Conservation (phyloP, 2,329 filamentous ascomycete genomes). For the Cryphonectria radicalis region DNA sequence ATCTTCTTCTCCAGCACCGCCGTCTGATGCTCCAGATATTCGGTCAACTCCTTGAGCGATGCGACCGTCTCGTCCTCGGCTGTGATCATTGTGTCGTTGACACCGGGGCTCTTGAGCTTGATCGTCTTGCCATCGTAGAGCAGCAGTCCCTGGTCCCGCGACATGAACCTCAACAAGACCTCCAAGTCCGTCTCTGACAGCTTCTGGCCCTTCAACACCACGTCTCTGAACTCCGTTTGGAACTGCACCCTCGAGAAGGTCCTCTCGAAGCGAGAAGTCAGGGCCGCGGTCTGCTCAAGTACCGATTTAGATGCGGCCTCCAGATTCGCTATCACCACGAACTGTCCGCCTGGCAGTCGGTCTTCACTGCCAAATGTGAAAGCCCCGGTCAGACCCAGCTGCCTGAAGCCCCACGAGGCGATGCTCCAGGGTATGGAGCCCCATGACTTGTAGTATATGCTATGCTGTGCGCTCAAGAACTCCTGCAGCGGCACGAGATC, state of each 20-base stretch:
- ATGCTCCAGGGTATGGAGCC: slow-evolving; percentile 71
- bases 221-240: slow-evolving; percentile 57
- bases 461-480: slow-evolving; percentile 69
- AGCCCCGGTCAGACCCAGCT: slow-evolving; percentile 65
- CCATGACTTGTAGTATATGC: slow-evolving; percentile 74
- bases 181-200: slow-evolving; percentile 70
- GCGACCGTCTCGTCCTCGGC: slow-evolving; percentile 82
- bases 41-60: slow-evolving; percentile 78
- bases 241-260: slow-evolving; percentile 72
- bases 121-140: slow-evolving; percentile 70
- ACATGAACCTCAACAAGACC: slow-evolving; percentile 70
- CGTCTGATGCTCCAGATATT: slow-evolving; percentile 75
- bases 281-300: slow-evolving; percentile 46
- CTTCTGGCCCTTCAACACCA: slow-evolving; percentile 52
- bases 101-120: slow-evolving; percentile 66
- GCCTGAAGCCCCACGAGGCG: slow-evolving; percentile 74
- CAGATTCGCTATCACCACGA: slow-evolving; percentile 68
- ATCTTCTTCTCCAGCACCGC: slow-evolving; percentile 68
- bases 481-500: slow-evolving; percentile 72
- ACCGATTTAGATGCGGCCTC: slow-evolving; percentile 63
- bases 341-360: slow-evolving; percentile 62
- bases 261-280: slow-evolving; percentile 62
- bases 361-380: slow-evolving; percentile 50
- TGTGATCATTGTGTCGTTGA: slow-evolving; percentile 60
- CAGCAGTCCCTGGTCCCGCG: slow-evolving; percentile 65